Base-by-base conservation (phyloP, 805 yeast genomes). In the Isabelozyma heimii region DNA sequence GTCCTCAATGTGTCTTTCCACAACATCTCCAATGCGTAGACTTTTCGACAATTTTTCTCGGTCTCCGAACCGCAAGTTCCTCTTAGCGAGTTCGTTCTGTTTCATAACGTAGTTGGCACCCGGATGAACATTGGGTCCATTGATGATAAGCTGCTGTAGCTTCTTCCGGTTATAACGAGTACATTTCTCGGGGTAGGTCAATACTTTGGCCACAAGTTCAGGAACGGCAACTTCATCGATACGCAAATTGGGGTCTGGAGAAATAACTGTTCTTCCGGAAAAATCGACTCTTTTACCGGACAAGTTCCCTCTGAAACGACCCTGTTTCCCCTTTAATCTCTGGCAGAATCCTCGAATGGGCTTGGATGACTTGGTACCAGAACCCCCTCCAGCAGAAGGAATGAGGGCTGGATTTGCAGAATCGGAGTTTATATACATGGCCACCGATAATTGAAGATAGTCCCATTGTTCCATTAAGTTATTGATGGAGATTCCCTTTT, bases 381-480 rank as follows among this genome's bases (percentile, higher is more conserved):
- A 64, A 0, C 83, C 80, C 33, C 85, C 78, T 52, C 81, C 81
- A 16, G 79, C 73, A 26, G 88, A 87, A 2, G 97, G 96, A 53
- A 84, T 65, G 66, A 84, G 77, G 5, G 91, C 83, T 12, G 91
- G 91, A 48, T 85, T 83, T 13, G 91, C 94, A 28, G 96, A 87
- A 69, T 94, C 99, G 1, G 97, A 89, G 66, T 94, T 94, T 60
- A 94, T 94, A 66, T 94, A 94, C 90, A 94, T 89, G 16, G 99
- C 99, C 43, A 94, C 91, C 1, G 97, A 88, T 46, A 94, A 76
- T 69, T 94, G 99, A 55, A 94, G 72, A 64, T 89, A 94, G 63
- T 94, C 99, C 99, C 99, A 94, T 63, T 94, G 99, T 62, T 92
- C 98, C 97, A 94, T 91, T 69, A 94, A 77, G 60, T 89, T 89